phyloP scores from a whole-genome alignment of 495 filamentous ascomycete genomes.

The Pyrenula aspistea region DNA sequence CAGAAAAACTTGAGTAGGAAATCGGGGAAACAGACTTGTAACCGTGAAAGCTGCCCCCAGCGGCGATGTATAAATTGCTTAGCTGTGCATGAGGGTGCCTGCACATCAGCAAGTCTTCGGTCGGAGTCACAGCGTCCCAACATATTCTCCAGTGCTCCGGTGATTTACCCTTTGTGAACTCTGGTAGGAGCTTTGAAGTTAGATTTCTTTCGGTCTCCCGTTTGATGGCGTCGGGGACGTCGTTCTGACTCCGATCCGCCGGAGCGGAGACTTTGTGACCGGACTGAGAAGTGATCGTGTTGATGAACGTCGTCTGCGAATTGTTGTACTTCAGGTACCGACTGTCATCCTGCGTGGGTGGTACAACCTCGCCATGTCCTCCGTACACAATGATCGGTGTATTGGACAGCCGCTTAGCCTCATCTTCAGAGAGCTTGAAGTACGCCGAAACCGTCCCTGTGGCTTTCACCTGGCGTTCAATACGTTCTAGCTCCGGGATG shows the following conservation, averaged over 20 bases:
- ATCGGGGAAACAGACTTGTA: slow-evolving; percentile 13
- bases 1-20: slow-evolving; percentile 8
- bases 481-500: slow-evolving; percentile 11
- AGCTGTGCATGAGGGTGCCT: slow-evolving; percentile 18
- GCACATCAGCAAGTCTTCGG: slow-evolving; percentile 11
- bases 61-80: slow-evolving; percentile 16
- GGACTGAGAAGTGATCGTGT: slow-evolving; percentile 13
- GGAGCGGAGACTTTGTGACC: slow-evolving; percentile 23
- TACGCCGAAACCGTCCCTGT: slow-evolving; percentile 26
- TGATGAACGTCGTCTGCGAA: slow-evolving; percentile 16
- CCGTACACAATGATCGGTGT: slow-evolving; percentile 25
- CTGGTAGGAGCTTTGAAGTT: slow-evolving; percentile 10
- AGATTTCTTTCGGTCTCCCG: slow-evolving; percentile 6
- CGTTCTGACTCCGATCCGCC: slow-evolving; percentile 5
- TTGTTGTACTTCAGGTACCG: slow-evolving; percentile 25
- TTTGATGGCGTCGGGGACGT: slow-evolving; percentile 8
- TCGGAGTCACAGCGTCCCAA: slow-evolving; percentile 7
- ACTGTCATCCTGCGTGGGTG: slow-evolving; percentile 11
- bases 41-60: slow-evolving; percentile 13
- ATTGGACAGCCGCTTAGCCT: slow-evolving; percentile 13
- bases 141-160: not conserved
- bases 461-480: slow-evolving; percentile 25
- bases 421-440: slow-evolving; percentile 18
- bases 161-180: slow-evolving; percentile 4
- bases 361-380: slow-evolving; percentile 18